A percentile compares a stretch with the other conserved stretches of the same genome.
Conservation (phyloP, 441 rosid genomes). For the Omphalea diandra region DNA sequence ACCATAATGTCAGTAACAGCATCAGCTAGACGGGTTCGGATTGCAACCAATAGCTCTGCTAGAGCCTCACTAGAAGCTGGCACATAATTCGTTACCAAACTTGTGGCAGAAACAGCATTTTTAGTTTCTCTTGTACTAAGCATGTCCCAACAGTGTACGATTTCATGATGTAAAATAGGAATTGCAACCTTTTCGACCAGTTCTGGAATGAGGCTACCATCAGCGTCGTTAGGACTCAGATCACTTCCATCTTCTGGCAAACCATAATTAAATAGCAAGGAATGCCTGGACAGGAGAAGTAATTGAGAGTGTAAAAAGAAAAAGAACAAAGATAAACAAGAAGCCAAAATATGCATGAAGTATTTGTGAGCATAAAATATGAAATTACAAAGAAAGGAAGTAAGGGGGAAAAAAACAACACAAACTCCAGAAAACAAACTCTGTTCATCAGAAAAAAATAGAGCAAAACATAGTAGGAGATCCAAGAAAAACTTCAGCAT, state of each 20-base stretch:
- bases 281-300: slow-evolving; percentile 60
- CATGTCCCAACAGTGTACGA: slow-evolving; percentile 85
- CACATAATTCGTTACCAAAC: slow-evolving; percentile 64
- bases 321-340: not conserved
- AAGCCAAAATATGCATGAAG: not conserved
- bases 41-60: slow-evolving; percentile 54
- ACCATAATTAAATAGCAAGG: slow-evolving; percentile 74
- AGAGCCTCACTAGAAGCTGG: slow-evolving; percentile 70
- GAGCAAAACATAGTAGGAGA: not conserved
- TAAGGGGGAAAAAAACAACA: not conserved
- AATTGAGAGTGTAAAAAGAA: slow-evolving; percentile 20
- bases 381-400: not conserved
- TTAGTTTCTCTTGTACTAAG: slow-evolving; percentile 73
- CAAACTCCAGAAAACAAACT: not conserved
- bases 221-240: slow-evolving; percentile 64
- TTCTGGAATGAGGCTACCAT: slow-evolving; percentile 79
- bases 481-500: not conserved
- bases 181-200: slow-evolving; percentile 86
- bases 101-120: slow-evolving; percentile 83
- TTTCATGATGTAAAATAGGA: slow-evolving; percentile 83
- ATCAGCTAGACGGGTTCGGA: slow-evolving; percentile 70
- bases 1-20: slow-evolving; percentile 64
- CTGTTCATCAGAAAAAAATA: not conserved
- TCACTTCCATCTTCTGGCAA: slow-evolving; percentile 69
- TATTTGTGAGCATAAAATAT: not conserved